phyloP scores from a whole-genome alignment of 345 rosid species.

The Populus alba region DNA sequence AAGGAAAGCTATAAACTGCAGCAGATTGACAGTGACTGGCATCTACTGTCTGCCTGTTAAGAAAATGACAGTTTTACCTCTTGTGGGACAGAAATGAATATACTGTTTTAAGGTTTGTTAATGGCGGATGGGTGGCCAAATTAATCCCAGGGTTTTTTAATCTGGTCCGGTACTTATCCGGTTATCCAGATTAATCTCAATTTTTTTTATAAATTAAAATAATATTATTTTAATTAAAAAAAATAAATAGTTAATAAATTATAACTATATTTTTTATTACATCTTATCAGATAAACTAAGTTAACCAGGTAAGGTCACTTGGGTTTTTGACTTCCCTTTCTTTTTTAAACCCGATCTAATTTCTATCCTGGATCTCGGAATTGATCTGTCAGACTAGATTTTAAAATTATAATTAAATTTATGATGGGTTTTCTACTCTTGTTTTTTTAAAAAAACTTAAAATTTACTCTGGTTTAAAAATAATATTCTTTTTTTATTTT shows the following conservation, averaged over 20 bases:
- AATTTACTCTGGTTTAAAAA: too few species aligned
- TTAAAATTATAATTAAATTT: too few species aligned
- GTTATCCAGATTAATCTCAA: too few species aligned
- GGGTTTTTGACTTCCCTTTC: rapidly evolving
- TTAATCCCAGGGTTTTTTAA: not conserved
- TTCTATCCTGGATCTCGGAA: rapidly evolving
- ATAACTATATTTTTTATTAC: too few species aligned
- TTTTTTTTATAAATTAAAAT: too few species aligned
- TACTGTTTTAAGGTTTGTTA: not conserved
- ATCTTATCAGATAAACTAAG: rapidly evolving
- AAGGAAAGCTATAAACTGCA: slow-evolving; percentile 19
- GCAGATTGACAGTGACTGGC: slow-evolving; percentile 22
- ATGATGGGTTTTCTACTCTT: too few species aligned
- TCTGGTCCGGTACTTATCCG: rapidly evolving
- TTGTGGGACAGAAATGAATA: not conserved
- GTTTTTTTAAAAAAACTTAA: too few species aligned
- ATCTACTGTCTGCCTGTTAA: not conserved
- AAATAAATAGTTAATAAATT: too few species aligned
- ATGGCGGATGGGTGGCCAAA: not conserved
- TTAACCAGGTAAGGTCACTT: too few species aligned
- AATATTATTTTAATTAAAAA: too few species aligned
- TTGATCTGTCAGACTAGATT: rapidly evolving
- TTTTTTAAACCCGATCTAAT: rapidly evolving
- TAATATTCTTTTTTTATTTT: too few species aligned
- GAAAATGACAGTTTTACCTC: not conserved